Evolutionary conservation across 805 yeast genomes (phyloP).

Genomic region (Peterozyma xylosa): DNA sequence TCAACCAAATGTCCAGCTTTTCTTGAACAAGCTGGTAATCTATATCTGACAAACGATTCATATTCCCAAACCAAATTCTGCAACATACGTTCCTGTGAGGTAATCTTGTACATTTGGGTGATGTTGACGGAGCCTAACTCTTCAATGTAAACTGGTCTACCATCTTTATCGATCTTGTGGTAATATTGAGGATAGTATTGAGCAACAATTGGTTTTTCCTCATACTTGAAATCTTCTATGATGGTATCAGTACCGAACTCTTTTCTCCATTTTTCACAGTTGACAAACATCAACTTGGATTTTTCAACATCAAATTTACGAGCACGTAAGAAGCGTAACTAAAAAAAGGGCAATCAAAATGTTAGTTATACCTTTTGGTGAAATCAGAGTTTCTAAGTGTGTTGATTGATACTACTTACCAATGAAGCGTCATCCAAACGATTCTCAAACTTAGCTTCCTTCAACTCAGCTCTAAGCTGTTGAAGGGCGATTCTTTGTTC

Average conservation of each 20-base stretch:
- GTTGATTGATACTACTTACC: conserved; percentile 19
- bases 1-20: conserved; percentile 71
- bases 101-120: conserved; percentile 85
- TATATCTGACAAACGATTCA: conserved; percentile 75
- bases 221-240: conserved; percentile 79
- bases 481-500: conserved; percentile 57
- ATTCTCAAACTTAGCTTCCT: conserved; percentile 58
- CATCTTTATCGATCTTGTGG: conserved; percentile 94
- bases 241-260: conserved; percentile 84
- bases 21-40: conserved; percentile 94
- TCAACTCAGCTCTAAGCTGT: conserved; percentile 49
- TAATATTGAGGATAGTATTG: conserved; percentile 92
- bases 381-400: not conserved
- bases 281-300: conserved; percentile 75
- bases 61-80: conserved; percentile 96
- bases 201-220: conserved; percentile 89
- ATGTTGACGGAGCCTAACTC: conserved; percentile 89
- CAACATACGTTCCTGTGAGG: conserved; percentile 93
- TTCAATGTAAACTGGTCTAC: conserved; percentile 93
- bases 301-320: conserved; percentile 83
- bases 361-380: not conserved
- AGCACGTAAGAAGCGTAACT: conserved; percentile 83
- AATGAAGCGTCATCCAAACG: conserved; percentile 84
- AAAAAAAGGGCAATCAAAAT: not conserved
- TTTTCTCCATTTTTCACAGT: conserved; percentile 88